phyloP scores from a whole-genome alignment of 495 filamentous ascomycete genomes.

The Neurospora sp. region DNA sequence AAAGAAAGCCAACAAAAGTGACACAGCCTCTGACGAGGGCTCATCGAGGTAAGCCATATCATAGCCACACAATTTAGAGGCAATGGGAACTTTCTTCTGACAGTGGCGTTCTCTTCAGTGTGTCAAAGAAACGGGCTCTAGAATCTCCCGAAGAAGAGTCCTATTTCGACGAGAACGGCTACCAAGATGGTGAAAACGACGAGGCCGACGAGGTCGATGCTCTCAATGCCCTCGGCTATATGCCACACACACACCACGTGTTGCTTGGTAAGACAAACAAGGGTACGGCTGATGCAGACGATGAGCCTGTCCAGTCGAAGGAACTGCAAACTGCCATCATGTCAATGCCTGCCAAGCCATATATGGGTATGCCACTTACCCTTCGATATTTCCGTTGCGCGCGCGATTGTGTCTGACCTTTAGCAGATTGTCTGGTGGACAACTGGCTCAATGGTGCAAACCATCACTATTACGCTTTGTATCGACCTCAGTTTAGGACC shows the following conservation, averaged over 20 bases:
- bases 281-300: conserved; percentile 7
- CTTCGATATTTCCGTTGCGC: neutral
- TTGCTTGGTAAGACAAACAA: conserved; percentile 17
- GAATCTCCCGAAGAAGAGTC: conserved; percentile 6
- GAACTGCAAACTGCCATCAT: conserved; percentile 15
- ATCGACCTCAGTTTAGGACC: conserved; percentile 36
- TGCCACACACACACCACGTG: conserved; percentile 21
- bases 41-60: conserved; percentile 8
- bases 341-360: conserved; percentile 16
- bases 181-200: conserved; percentile 7
- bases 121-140: conserved; percentile 14
- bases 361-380: conserved; percentile 18
- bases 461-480: conserved; percentile 40
- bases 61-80: neutral
- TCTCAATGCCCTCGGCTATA: conserved; percentile 23
- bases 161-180: conserved; percentile 1
- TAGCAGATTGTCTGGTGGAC: conserved; percentile 38
- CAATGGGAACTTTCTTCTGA: conserved; percentile 1
- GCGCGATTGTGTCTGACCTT: conserved; percentile 17
- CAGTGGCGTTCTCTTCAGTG: neutral
- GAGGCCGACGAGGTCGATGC: conserved; percentile 18
- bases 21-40: conserved; percentile 4
- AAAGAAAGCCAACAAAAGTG: conserved; percentile 14
- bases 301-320: conserved; percentile 15
- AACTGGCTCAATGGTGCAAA: conserved; percentile 40